Conservation (phyloP, 257 asterid genomes). For the Agastache rugosa region DNA sequence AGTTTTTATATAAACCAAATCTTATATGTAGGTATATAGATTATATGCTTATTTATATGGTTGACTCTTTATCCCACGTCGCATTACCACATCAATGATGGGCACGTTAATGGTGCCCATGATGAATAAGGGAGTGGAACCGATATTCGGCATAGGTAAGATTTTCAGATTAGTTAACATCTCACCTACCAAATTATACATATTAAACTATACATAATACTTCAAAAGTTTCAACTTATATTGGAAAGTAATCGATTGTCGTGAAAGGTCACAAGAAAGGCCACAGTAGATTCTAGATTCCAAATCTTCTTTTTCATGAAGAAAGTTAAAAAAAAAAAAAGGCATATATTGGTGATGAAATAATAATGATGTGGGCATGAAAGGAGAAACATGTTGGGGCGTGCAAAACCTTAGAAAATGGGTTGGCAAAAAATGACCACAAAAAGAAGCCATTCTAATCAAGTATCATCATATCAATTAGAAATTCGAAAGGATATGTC, state of each 20-base stretch:
- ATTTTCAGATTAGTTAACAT: neutral
- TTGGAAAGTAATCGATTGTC: neutral
- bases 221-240: neutral
- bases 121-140: too few relatives aligned
- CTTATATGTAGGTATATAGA: too few relatives aligned
- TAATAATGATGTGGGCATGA: slow-evolving; percentile 16
- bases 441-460: neutral
- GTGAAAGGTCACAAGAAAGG: neutral
- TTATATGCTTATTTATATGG: too few relatives aligned
- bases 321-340: neutral
- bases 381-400: slow-evolving; percentile 23
- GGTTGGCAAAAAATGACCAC: slow-evolving; percentile 28
- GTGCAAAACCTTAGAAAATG: slow-evolving; percentile 21
- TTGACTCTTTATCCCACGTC: too few relatives aligned
- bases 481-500: neutral
- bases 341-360: slow-evolving; percentile 13
- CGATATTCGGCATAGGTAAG: neutral
- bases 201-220: neutral
- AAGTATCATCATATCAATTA: neutral
- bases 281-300: neutral
- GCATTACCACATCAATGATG: too few relatives aligned
- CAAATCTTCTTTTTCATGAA: neutral
- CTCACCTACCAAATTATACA: neutral
- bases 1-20: too few relatives aligned
- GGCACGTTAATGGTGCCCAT: too few relatives aligned